These are phyloP conservation scores for Saccharomycopsis vini DNA, from an alignment of 805 yeast species.

Conservation along the genomic window DNA sequence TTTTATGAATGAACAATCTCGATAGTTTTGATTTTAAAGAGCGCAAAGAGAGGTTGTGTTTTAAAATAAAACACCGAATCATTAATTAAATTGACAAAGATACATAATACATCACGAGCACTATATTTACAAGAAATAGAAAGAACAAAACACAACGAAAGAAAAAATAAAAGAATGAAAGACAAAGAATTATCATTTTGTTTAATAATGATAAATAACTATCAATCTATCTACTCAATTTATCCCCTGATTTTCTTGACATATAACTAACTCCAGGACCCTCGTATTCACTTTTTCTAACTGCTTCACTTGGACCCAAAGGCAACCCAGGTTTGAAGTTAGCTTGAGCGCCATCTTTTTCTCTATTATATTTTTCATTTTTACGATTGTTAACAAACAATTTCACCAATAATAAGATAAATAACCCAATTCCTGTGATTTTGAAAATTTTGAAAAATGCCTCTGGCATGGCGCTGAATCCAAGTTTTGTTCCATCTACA, in stretches of 20 bases:
- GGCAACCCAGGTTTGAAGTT: slow-evolving; percentile 49
- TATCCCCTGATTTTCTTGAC: slow-evolving; percentile 52
- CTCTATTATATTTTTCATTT: slow-evolving; percentile 25
- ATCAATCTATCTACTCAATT: slow-evolving; percentile 6
- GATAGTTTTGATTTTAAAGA: too few species aligned
- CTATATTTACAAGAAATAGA: too few species aligned
- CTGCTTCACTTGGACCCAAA: slow-evolving; percentile 27
- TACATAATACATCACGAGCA: too few species aligned
- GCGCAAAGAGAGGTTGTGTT: too few species aligned
- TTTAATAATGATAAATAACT: not conserved
- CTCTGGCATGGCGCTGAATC: slow-evolving; percentile 12
- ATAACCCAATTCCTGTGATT: slow-evolving; percentile 24
- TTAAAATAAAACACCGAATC: too few species aligned
- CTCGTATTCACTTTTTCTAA: slow-evolving; percentile 54
- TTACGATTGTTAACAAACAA: slow-evolving; percentile 28
- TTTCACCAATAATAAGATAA: slow-evolving; percentile 25
- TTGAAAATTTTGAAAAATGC: slow-evolving; percentile 14
- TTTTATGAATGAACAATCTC: too few species aligned
- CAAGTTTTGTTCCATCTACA: slow-evolving; percentile 7
- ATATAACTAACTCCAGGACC: slow-evolving; percentile 55
- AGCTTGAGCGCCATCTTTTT: slow-evolving; percentile 16
- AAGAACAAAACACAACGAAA: too few species aligned
- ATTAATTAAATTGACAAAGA: too few species aligned
- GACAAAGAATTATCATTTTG: too few species aligned
- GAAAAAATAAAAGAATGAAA: too few species aligned